Base-by-base conservation (phyloP, 2,329 filamentous ascomycete genomes). In the Fusarium kyushuense region DNA sequence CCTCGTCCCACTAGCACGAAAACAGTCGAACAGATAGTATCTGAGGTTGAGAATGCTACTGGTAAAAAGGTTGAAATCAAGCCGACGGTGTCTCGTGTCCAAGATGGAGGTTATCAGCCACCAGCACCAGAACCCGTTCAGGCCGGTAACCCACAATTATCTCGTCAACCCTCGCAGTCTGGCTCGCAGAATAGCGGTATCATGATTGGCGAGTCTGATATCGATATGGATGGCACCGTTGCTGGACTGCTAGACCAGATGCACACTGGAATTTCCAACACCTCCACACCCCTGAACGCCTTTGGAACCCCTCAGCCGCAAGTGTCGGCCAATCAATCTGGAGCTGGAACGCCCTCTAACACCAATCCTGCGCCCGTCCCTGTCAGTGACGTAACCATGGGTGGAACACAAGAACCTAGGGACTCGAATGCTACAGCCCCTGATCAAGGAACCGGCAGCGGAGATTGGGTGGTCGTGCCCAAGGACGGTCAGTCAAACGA, bases 31-130 rank as follows among this genome's bases (percentile, higher is more conserved):
- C 89, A 92, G 54, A 89, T 97, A 38, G 85, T 94, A 25, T 84
- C 87, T 41, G 88, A 92, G 55, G 87, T 97, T 2, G 93, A 97
- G 79, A 82, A 84, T 51, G 82, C 88, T 4, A 84, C 92, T n/a
- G 89, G 89, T 19, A 89, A 89, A 56, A 89, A 87, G 66, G 87
- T 92, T 42, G 84, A 86, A 36, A 82, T 86, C 27, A 87, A 92
- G 54, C 86, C 89, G 49, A 84, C 87, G 25, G 84, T 95, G 10
- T 84, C 87, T 36, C 90, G 92, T 45, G 85, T 96, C 42, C 89
- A 96, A 74, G 91, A 92, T 73, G 94, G 93, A 48, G 93, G 93
- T 4, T 89, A 85, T 65, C 87, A 93, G 77, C 88, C 93, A 65
- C 85, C 84, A 9, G 81, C 80, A 7, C 83, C 85, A 5, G 82